Evolutionary conservation across 163 green algal species (phyloP).

Genomic region (Scenedesmus sp.): DNA sequence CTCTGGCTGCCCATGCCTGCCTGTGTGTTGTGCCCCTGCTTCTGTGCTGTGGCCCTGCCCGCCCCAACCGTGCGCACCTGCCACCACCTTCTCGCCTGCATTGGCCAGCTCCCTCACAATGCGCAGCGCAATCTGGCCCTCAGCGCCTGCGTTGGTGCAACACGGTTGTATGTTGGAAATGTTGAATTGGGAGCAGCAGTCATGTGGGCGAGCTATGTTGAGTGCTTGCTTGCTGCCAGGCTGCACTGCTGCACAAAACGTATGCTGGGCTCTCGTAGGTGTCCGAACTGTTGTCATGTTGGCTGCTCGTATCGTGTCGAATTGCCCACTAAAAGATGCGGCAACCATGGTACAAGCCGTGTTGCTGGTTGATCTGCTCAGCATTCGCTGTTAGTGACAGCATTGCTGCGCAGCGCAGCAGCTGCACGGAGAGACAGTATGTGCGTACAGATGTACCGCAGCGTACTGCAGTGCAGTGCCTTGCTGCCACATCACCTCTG

Average conservation of each 20-base stretch:
- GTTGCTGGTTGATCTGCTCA: not conserved
- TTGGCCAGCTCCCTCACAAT: slow-evolving; percentile 40
- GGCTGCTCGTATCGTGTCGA: too few species aligned
- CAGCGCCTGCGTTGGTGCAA: slow-evolving; percentile 19
- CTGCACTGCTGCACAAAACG: too few species aligned
- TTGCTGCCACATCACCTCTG: not conserved
- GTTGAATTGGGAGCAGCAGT: not conserved
- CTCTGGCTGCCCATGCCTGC: not conserved
- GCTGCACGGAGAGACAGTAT: not conserved
- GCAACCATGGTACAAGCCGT: too few species aligned
- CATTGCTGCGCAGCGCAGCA: not conserved
- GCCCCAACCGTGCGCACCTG: slow-evolving; percentile 13
- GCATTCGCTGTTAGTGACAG: not conserved
- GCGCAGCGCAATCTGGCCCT: slow-evolving; percentile 30
- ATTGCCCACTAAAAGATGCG: too few species aligned
- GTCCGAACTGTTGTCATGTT: too few species aligned
- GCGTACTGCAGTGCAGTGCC: not conserved
- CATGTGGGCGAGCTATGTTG: not conserved
- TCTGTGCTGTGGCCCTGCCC: not conserved
- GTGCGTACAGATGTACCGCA: not conserved
- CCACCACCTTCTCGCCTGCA: slow-evolving; percentile 44
- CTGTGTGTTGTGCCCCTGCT: not conserved
- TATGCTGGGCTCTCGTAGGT: too few species aligned
- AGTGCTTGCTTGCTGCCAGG: too few species aligned
- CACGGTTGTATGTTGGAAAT: not conserved